phyloP scores from a whole-genome alignment of 352 stramenopile genomes.

The Phytophthora cajani region DNA sequence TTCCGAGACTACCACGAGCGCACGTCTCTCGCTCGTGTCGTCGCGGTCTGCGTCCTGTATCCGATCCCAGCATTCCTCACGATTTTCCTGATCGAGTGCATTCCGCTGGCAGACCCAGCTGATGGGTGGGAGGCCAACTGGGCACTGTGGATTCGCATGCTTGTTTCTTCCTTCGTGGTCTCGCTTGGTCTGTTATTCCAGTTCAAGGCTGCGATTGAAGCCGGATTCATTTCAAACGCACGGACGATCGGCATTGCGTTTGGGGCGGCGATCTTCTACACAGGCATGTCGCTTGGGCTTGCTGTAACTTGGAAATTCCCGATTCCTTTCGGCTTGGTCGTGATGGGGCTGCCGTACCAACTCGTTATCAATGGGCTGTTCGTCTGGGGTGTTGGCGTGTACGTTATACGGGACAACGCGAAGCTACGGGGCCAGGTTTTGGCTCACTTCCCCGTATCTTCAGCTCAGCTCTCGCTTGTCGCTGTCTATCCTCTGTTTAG shows the following conservation, averaged over 20 bases:
- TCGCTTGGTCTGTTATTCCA: slow-evolving; percentile 7
- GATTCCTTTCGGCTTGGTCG: slow-evolving; percentile 25
- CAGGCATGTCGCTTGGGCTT: slow-evolving; percentile 5
- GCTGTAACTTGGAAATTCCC: slow-evolving; percentile 22
- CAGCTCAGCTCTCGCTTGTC: slow-evolving; percentile 13
- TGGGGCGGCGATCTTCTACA: slow-evolving; percentile 5
- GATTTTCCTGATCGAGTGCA: slow-evolving; percentile 11
- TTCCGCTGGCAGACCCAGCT: slow-evolving; percentile 2
- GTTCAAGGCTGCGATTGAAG: slow-evolving; percentile 6
- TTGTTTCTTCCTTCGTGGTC: slow-evolving; percentile 10
- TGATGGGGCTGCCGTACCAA: slow-evolving; percentile 12
- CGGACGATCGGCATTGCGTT: neutral
- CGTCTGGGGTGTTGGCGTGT: neutral
- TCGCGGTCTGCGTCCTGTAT: slow-evolving; percentile 5
- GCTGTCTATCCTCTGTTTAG: slow-evolving; percentile 23
- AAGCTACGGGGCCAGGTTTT: slow-evolving; percentile 6
- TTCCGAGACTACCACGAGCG: slow-evolving; percentile 10
- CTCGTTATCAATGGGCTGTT: slow-evolving; percentile 8
- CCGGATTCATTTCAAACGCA: slow-evolving; percentile 1
- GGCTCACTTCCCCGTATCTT: slow-evolving; percentile 7
- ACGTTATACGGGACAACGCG: neutral
- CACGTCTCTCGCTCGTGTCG: neutral
- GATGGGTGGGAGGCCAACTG: slow-evolving; percentile 10
- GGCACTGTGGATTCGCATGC: slow-evolving; percentile 12
- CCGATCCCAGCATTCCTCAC: slow-evolving; percentile 3